Evolutionary conservation across 352 stramenopile species (phyloP).

Genomic region (Peronospora belbahrii): DNA sequence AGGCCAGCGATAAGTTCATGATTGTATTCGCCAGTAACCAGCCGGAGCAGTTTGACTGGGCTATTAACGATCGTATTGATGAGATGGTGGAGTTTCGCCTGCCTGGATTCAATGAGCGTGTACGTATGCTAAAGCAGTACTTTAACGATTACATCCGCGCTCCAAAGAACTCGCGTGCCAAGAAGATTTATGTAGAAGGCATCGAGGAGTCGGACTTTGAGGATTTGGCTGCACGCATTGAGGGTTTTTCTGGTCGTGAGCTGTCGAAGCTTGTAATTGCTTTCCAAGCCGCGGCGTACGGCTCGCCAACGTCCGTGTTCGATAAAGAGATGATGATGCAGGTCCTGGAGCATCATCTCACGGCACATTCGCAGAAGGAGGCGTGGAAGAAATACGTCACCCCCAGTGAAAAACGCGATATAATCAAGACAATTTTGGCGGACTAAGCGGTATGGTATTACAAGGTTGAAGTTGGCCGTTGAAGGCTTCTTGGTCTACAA

Average conservation of each 20-base stretch:
- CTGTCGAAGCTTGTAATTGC: slow-evolving; percentile 99
- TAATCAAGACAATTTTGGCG: slow-evolving; percentile 40
- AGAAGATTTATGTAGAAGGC: slow-evolving; percentile 87
- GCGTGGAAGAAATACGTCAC: slow-evolving; percentile 86
- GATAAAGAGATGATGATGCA: slow-evolving; percentile 91
- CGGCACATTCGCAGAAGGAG: slow-evolving; percentile 90
- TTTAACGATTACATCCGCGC: slow-evolving; percentile 95
- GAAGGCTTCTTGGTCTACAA: slow-evolving; percentile 3
- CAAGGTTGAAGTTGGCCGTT: slow-evolving; percentile 1
- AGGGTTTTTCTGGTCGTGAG: slow-evolving; percentile 97
- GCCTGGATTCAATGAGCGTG: slow-evolving; percentile 89
- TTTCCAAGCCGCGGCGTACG: slow-evolving; percentile 97
- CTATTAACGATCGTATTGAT: slow-evolving; percentile 99
- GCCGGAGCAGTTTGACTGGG: slow-evolving; percentile 97
- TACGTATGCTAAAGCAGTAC: slow-evolving; percentile 97
- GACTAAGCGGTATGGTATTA: too few relatives aligned
- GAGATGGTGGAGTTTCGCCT: slow-evolving; percentile 98
- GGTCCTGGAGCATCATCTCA: slow-evolving; percentile 91
- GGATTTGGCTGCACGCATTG: slow-evolving; percentile 86
- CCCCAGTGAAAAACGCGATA: slow-evolving; percentile 41
- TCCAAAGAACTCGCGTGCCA: slow-evolving; percentile 80
- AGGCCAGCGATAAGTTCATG: slow-evolving; percentile 99
- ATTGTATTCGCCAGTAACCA: slow-evolving; percentile 99
- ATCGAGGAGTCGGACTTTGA: slow-evolving; percentile 92
- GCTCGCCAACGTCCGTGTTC: slow-evolving; percentile 89